phyloP scores from a whole-genome alignment of 345 rosid genomes.

The Acer yangbiense region DNA sequence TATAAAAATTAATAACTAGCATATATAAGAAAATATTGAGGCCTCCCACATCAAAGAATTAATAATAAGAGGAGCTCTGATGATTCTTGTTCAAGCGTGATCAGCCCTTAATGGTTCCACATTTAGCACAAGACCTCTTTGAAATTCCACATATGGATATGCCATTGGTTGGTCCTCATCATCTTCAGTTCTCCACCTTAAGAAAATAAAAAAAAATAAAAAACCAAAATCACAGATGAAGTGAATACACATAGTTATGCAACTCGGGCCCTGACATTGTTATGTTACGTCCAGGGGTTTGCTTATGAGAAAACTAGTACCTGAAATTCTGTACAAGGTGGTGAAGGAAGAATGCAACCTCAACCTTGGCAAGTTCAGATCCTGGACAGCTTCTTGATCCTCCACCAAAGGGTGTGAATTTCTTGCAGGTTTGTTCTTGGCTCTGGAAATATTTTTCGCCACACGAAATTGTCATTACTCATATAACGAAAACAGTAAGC shows the following conservation, averaged over 20 bases:
- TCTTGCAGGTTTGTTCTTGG: conserved; percentile 52
- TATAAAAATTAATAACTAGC: background rate
- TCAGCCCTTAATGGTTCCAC: conserved; percentile 23
- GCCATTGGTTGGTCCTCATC: conserved; percentile 42
- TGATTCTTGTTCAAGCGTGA: background rate
- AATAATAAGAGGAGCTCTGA: background rate
- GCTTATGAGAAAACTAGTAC: conserved; percentile 14
- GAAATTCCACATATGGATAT: conserved; percentile 55
- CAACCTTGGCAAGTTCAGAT: conserved; percentile 64
- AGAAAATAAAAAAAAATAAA: too few relatives aligned
- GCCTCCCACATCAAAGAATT: background rate
- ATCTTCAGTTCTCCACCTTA: conserved; percentile 42
- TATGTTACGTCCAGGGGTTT: too few relatives aligned
- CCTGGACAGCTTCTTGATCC: conserved; percentile 66
- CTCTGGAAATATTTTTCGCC: conserved; percentile 20
- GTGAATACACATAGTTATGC: too few relatives aligned
- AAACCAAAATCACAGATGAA: too few relatives aligned
- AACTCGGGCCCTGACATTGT: too few relatives aligned
- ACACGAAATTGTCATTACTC: too few relatives aligned
- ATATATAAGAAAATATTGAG: background rate
- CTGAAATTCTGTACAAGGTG: conserved; percentile 60
- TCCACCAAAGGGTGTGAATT: conserved; percentile 64
- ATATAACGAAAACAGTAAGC: too few relatives aligned
- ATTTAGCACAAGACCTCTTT: conserved; percentile 37
- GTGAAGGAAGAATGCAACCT: conserved; percentile 63